Evolutionary conservation across 2,329 filamentous ascomycete species (phyloP).

Genomic region (Beauveria asiatica): DNA sequence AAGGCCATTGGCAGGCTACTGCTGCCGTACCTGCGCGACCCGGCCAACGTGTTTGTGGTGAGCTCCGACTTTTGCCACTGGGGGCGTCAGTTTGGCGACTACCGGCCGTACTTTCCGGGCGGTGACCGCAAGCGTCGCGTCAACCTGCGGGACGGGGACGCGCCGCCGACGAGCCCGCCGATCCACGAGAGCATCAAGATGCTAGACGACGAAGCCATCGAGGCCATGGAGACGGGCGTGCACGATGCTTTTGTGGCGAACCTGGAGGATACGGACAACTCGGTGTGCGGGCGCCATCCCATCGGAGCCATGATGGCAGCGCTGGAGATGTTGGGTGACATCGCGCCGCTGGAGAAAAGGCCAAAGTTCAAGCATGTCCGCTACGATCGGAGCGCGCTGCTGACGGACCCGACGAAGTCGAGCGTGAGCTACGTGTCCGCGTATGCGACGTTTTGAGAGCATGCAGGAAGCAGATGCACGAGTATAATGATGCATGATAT

Average conservation of each 20-base stretch:
- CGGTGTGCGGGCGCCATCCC: constrained; percentile 88
- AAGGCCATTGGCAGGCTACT: constrained; percentile 60
- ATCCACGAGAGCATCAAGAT: constrained; percentile 81
- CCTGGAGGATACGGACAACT: constrained; percentile 69
- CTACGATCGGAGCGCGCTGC: constrained; percentile 80
- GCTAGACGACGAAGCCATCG: constrained; percentile 76
- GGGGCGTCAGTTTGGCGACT: constrained; percentile 68
- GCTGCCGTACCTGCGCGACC: constrained; percentile 67
- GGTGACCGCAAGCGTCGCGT: constrained; percentile 31
- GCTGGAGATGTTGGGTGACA: constrained; percentile 52
- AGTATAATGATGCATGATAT: neutral
- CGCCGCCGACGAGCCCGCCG: constrained; percentile 28
- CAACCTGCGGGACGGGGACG: constrained; percentile 26
- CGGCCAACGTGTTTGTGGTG: constrained; percentile 72
- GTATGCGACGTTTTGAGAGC: constrained; percentile 64
- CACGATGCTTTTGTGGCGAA: constrained; percentile 63
- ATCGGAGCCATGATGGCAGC: constrained; percentile 91
- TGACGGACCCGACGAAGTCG: constrained; percentile 57
- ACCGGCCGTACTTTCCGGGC: constrained; percentile 62
- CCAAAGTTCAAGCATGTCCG: constrained; percentile 68
- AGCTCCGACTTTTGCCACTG: constrained; percentile 98
- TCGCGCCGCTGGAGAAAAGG: constrained; percentile 24
- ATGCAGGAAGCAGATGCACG: neutral
- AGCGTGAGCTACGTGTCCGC: constrained; percentile 95
- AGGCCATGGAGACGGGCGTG: constrained; percentile 68